Evolutionary conservation across 202 grass and related monocot genomes (phyloP).

Genomic region (Panicum hallii): DNA sequence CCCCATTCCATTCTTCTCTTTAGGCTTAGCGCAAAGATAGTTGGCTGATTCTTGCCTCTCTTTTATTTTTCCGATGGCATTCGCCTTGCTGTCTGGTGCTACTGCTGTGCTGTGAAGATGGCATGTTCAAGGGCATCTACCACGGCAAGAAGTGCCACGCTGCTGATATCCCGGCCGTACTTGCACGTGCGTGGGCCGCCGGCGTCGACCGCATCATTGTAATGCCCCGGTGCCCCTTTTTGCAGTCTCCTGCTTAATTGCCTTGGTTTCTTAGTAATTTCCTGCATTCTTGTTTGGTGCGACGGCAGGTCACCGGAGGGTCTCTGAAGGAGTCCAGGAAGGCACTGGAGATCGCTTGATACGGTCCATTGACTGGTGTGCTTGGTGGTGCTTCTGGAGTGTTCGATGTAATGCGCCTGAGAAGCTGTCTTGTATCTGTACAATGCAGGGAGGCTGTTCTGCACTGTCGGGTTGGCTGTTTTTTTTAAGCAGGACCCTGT

Average conservation of each 20-base stretch:
- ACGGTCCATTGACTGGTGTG: too few species aligned
- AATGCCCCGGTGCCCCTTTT: not conserved
- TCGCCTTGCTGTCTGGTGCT: not conserved
- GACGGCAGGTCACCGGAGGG: too few species aligned
- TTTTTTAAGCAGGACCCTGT: too few species aligned
- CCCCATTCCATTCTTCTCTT: not conserved
- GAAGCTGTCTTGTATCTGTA: too few species aligned
- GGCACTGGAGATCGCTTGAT: too few species aligned
- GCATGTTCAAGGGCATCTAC: constrained; percentile 98
- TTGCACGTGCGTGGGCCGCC: constrained; percentile 78
- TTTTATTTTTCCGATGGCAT: not conserved
- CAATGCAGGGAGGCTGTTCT: too few species aligned
- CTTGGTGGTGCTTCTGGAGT: too few species aligned
- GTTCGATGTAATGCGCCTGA: too few species aligned
- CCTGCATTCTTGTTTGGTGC: not conserved
- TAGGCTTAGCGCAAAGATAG: not conserved
- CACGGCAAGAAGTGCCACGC: constrained; percentile 85
- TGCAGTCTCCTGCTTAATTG: not conserved
- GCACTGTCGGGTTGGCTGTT: too few species aligned
- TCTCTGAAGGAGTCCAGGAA: too few species aligned
- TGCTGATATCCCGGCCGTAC: constrained; percentile 74
- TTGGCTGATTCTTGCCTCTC: not conserved
- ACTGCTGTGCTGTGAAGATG: constrained; percentile 54
- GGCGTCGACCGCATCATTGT: constrained; percentile 95
- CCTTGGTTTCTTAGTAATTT: not conserved